phyloP scores from a whole-genome alignment of 2,329 filamentous ascomycete species.

The Pestalotiopsis sp. region DNA sequence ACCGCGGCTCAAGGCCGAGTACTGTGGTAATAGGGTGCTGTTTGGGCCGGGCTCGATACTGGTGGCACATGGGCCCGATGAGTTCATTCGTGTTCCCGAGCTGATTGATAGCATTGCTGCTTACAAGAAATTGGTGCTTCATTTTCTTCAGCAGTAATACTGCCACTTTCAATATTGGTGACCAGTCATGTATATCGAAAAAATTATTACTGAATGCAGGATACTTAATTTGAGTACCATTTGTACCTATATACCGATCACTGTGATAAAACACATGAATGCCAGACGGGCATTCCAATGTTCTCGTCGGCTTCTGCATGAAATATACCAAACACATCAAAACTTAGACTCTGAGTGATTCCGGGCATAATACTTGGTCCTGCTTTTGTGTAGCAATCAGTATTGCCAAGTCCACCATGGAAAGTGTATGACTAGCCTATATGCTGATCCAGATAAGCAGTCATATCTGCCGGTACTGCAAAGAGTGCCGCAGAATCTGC shows the following conservation, averaged over 20 bases:
- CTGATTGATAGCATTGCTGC: conserved; percentile 37
- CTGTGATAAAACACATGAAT: too few species aligned
- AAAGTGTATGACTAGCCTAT: not conserved
- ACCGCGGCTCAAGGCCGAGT: conserved; percentile 34
- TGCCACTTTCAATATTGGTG: not conserved
- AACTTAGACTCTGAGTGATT: too few species aligned
- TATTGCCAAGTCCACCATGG: not conserved
- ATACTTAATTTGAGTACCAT: too few species aligned
- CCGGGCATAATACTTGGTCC: too few species aligned
- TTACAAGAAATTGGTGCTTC: conserved; percentile 36
- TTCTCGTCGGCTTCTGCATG: too few species aligned
- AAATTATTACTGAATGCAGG: too few species aligned
- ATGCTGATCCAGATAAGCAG: not conserved
- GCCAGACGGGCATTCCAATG: too few species aligned
- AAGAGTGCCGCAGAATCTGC: not conserved
- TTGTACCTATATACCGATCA: too few species aligned
- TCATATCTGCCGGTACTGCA: not conserved
- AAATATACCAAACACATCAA: too few species aligned
- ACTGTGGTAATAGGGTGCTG: conserved; percentile 34
- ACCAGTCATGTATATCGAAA: too few species aligned
- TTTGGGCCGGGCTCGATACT: conserved; percentile 43
- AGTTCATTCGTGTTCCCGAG: conserved; percentile 37
- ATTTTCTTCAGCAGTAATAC: not conserved
- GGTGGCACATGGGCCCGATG: conserved; percentile 40
- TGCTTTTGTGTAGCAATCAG: too few species aligned